Evolutionary conservation across 176 grass and related monocot species (phyloP).

Genomic region (Cocos nucifera): DNA sequence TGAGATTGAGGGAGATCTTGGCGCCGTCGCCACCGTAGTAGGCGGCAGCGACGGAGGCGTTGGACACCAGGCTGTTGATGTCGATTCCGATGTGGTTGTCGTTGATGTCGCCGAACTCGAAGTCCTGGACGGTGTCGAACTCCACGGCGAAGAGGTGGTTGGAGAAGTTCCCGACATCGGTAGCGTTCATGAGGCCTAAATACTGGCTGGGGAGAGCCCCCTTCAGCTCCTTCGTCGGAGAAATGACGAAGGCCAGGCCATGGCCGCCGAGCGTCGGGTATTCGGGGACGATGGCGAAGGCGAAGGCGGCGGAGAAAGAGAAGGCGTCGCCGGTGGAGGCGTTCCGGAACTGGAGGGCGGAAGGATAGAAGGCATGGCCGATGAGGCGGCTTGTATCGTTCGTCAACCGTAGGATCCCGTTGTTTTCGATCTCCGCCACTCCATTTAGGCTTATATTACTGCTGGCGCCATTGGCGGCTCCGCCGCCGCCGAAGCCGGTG

Average conservation of each 20-base stretch:
- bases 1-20: slow-evolving; percentile 38
- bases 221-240: slow-evolving; percentile 33
- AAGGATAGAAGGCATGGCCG: slow-evolving; percentile 34
- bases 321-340: slow-evolving; percentile 25
- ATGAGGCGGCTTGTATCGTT: slow-evolving; percentile 61
- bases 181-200: slow-evolving; percentile 51
- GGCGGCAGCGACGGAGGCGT: slow-evolving; percentile 34
- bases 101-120: slow-evolving; percentile 85
- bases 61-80: slow-evolving; percentile 56
- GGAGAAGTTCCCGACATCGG: slow-evolving; percentile 47
- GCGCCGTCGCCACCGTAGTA: slow-evolving; percentile 15
- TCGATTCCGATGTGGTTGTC: slow-evolving; percentile 82
- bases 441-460: slow-evolving; percentile 41
- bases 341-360: slow-evolving; percentile 38
- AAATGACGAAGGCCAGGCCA: slow-evolving; percentile 52
- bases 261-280: slow-evolving; percentile 74
- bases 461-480: not conserved
- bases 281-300: slow-evolving; percentile 61
- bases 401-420: slow-evolving; percentile 54
- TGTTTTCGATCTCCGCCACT: slow-evolving; percentile 27
- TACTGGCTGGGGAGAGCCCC: slow-evolving; percentile 85
- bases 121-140: slow-evolving; percentile 95
- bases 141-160: slow-evolving; percentile 86
- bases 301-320: slow-evolving; percentile 82
- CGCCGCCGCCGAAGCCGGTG: slow-evolving; percentile 28